Percentiles rank a stretch among this genome's conserved stretches.
These are phyloP conservation scores for Rauvolfia tetraphylla DNA, from an alignment of 257 asterid species.

Conservation along the genomic window DNA sequence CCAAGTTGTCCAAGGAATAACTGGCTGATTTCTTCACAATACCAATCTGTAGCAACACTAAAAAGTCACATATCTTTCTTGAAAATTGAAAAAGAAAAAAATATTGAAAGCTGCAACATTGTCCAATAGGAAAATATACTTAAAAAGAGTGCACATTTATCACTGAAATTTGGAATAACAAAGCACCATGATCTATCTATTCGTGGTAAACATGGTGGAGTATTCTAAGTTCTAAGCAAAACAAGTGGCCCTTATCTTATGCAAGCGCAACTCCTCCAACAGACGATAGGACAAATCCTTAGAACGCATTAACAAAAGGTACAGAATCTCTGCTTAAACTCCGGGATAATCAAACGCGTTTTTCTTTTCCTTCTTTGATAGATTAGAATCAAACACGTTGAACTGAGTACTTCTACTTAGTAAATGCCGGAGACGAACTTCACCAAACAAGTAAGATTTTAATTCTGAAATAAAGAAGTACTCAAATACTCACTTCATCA, in stretches of 20 bases:
- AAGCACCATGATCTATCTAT: background rate
- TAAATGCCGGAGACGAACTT: background rate
- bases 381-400: background rate
- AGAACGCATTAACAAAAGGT: background rate
- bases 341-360: background rate
- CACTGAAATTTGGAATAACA: background rate
- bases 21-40: constrained; percentile 67
- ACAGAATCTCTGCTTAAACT: background rate
- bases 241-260: background rate
- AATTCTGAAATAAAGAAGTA: background rate
- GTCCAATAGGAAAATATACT: background rate
- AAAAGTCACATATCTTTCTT: background rate
- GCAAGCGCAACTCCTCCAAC: background rate
- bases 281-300: background rate
- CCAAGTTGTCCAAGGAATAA: constrained; percentile 40
- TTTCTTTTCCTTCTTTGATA: no score
- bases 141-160: background rate
- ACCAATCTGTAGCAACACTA: constrained; percentile 51
- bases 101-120: background rate
- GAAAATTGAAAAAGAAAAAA: background rate
- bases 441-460: background rate
- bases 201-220: background rate
- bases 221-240: background rate
- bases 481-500: constrained; percentile 54
- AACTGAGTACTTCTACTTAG: background rate